A percentile compares a stretch with the other conserved stretches of the same genome.
These are phyloP conservation scores for Malbranchea cinnamomea DNA, from an alignment of 2,329 filamentous ascomycete species.

Conservation along the genomic window DNA sequence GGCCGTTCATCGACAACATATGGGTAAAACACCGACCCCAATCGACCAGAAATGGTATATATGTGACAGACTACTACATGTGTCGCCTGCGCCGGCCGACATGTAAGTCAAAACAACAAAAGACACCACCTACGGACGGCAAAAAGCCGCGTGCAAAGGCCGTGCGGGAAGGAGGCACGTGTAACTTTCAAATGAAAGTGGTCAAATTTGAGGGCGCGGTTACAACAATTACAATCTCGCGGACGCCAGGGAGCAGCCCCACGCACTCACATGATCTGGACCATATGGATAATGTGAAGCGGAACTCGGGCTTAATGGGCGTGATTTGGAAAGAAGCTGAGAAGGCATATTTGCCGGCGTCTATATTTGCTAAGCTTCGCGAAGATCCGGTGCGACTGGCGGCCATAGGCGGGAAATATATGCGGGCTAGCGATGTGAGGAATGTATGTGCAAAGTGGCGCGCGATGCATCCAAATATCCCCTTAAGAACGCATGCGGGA, in stretches of 20 bases:
- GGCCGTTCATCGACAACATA: conserved; percentile 36
- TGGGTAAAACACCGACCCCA: conserved; percentile 33
- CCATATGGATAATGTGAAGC: conserved; percentile 33
- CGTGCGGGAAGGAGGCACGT: conserved; percentile 30
- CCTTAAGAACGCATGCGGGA: conserved; percentile 30
- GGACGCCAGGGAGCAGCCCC: conserved; percentile 25
- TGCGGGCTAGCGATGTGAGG: conserved; percentile 33
- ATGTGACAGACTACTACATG: conserved; percentile 33
- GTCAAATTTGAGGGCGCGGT: conserved; percentile 29
- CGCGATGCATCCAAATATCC: conserved; percentile 28
- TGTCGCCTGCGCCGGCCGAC: conserved; percentile 29
- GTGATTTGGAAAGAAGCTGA: conserved; percentile 29
- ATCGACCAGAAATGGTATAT: conserved; percentile 26
- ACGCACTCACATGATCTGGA: conserved; percentile 33
- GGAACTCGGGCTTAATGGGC: conserved; percentile 34
- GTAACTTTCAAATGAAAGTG: conserved; percentile 34
- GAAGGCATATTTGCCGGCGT: conserved; percentile 33
- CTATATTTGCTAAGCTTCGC: conserved; percentile 34
- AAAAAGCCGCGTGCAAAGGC: conserved; percentile 31
- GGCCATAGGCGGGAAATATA: conserved; percentile 31
- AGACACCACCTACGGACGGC: conserved; percentile 28
- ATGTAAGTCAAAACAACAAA: conserved; percentile 24
- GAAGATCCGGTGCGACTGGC: conserved; percentile 30
- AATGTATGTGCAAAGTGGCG: conserved; percentile 35
- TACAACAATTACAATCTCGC: conserved; percentile 28